Evolutionary conservation across 2,329 filamentous ascomycete species (phyloP).

Genomic region (Fusarium sp.): DNA sequence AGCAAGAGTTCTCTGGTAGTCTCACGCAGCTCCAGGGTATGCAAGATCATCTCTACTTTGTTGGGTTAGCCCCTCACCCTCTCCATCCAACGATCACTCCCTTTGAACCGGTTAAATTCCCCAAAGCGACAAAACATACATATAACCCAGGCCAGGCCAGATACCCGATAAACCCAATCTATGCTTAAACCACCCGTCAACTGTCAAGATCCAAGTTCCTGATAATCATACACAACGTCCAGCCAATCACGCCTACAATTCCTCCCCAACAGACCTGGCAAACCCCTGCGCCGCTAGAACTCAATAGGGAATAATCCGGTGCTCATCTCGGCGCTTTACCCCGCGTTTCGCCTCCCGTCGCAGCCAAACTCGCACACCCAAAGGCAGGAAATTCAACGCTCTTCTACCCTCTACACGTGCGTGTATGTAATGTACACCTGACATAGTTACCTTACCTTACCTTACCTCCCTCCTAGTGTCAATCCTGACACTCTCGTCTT

Average conservation of each 20-base stretch:
- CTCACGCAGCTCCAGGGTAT: neutral
- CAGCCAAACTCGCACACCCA: slow-evolving; percentile 11
- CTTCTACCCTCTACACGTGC: neutral
- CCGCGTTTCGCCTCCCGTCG: slow-evolving; percentile 21
- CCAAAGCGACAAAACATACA: neutral
- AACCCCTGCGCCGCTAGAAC: slow-evolving; percentile 9
- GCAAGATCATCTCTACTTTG: neutral
- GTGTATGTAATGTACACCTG: neutral
- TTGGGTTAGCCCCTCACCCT: slow-evolving; percentile 1
- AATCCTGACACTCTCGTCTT: neutral
- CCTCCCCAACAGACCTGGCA: slow-evolving; percentile 12
- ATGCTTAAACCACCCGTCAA: neutral
- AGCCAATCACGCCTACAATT: slow-evolving; percentile 12
- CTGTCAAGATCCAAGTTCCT: slow-evolving; percentile 4
- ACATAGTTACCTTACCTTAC: neutral
- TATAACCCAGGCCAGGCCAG: neutral
- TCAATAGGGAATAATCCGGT: slow-evolving; percentile 23
- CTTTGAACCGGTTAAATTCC: neutral
- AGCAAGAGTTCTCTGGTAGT: fast-evolving
- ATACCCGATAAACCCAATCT: neutral
- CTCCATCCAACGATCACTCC: neutral
- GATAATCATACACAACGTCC: neutral
- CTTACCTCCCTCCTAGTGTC: neutral
- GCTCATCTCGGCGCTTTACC: slow-evolving; percentile 24
- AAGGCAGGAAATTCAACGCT: slow-evolving; percentile 11